Evolutionary conservation across 805 yeast genomes (phyloP).

Genomic region (Barnettozyma salicaria): DNA sequence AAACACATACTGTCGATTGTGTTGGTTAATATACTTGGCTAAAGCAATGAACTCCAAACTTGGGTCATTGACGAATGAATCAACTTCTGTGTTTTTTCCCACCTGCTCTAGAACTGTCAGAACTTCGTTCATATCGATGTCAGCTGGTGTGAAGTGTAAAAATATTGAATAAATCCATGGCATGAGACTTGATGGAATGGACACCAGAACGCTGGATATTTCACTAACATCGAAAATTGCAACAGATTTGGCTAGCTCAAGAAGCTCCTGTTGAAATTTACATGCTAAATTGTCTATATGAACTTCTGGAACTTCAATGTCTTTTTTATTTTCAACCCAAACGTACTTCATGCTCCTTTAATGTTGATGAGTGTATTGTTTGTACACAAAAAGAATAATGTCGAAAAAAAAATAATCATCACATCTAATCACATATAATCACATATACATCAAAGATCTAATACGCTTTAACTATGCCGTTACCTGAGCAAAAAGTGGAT

Average conservation of each 20-base stretch:
- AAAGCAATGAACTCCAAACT: not conserved
- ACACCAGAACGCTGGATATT: not conserved
- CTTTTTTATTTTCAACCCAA: not conserved
- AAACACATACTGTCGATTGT: conserved; percentile 1
- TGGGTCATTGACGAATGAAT: not conserved
- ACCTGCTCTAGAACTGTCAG: not conserved
- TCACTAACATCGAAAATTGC: not conserved
- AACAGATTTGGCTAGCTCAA: not conserved
- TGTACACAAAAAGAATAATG: not conserved
- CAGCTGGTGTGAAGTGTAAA: conserved; percentile 3
- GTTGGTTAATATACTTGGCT: conserved; percentile 1
- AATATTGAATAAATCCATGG: conserved; percentile 5
- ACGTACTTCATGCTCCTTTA: conserved; percentile 4
- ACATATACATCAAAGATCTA: not conserved
- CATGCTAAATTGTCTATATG: not conserved
- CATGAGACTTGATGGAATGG: not conserved
- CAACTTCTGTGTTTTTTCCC: not conserved
- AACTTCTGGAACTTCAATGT: not conserved
- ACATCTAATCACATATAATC: not conserved
- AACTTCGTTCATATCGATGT: not conserved
- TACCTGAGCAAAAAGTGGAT: conserved; percentile 5
- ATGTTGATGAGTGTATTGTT: too few relatives aligned
- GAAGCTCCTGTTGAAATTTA: conserved; percentile 1
- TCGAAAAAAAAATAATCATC: not conserved
- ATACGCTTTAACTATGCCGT: conserved; percentile 8